These are phyloP conservation scores for Cytospora piceae DNA, from an alignment of 2,329 filamentous ascomycete species.

Conservation along the genomic window DNA sequence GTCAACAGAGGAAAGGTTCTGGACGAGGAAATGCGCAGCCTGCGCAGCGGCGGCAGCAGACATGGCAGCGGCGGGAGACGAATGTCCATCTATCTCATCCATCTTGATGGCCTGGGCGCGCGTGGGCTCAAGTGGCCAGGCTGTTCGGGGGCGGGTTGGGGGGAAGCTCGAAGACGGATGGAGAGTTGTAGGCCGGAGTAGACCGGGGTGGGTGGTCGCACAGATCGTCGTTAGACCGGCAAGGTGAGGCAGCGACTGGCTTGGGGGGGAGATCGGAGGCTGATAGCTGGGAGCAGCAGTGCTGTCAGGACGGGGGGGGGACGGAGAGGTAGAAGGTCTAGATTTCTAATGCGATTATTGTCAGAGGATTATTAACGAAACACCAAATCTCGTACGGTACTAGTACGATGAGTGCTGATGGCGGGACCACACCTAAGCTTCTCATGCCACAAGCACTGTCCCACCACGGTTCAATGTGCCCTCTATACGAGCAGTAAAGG, in stretches of 20 bases:
- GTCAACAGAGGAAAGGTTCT: constrained; percentile 55
- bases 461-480: not conserved
- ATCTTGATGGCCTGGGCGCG: constrained; percentile 33
- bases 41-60: constrained; percentile 42
- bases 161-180: not conserved
- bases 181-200: constrained; percentile 13
- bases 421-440: not conserved
- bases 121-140: constrained; percentile 3
- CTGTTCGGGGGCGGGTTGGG: not conserved
- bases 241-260: constrained; percentile 2
- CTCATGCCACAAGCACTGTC: not conserved
- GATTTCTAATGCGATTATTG: constrained; percentile 7
- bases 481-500: not conserved
- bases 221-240: constrained; percentile 11
- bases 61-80: constrained; percentile 39
- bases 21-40: constrained; percentile 44
- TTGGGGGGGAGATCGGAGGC: not conserved
- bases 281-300: not conserved
- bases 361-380: constrained; percentile 1
- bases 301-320: not conserved
- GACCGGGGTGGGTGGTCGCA: constrained; percentile 14
- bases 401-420: not conserved
- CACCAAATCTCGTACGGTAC: not conserved
- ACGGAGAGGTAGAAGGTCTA: not conserved
- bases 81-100: constrained; percentile 41